Percentiles rank a stretch among this genome's conserved stretches.
Conservation (phyloP, 768 basidiomycete genomes). For the Podaxis mareebaensis region DNA sequence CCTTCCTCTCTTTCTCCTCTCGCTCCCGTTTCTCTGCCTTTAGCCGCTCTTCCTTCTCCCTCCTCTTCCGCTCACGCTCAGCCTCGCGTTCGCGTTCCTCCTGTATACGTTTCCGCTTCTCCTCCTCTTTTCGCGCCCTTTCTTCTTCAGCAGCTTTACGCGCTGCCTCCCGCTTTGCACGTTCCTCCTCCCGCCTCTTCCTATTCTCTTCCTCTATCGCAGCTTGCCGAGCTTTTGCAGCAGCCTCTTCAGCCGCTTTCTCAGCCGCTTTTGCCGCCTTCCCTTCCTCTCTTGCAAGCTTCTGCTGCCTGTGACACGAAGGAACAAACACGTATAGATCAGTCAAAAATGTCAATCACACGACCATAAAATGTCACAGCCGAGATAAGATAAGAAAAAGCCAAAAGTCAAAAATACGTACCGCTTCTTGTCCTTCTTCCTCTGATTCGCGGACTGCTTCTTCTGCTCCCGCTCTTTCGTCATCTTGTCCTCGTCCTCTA, state of each 20-base stretch:
- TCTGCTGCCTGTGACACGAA: constrained; percentile 72
- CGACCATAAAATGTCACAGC: not conserved
- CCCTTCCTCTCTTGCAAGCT: constrained; percentile 91
- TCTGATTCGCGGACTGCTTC: constrained; percentile 95
- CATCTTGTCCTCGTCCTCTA: constrained; percentile 92
- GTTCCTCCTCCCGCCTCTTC: constrained; percentile 86
- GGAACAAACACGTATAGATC: constrained; percentile 8
- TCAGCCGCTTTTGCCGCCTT: constrained; percentile 81
- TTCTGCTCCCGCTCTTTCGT: constrained; percentile 88
- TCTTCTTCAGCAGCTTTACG: constrained; percentile 84
- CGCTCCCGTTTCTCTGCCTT: constrained; percentile 69
- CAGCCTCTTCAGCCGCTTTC: constrained; percentile 84
- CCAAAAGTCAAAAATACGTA: constrained; percentile 33
- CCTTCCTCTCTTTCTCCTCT: constrained; percentile 50
- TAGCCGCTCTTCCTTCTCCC: constrained; percentile 70
- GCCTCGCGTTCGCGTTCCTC: constrained; percentile 82
- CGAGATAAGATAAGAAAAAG: constrained; percentile 4
- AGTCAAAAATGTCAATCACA: constrained; percentile 12
- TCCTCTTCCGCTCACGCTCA: constrained; percentile 72
- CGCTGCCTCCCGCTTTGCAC: constrained; percentile 70
- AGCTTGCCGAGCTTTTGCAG: constrained; percentile 70
- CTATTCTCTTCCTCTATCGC: constrained; percentile 80
- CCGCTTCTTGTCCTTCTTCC: constrained; percentile 97
- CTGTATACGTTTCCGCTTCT: constrained; percentile 68
- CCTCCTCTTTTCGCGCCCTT: constrained; percentile 80